Evolutionary conservation across 2,329 filamentous ascomycete species (phyloP), one percentile per base, ranked within the genome.

Genomic region (Fusarium bulbicola): DNA sequence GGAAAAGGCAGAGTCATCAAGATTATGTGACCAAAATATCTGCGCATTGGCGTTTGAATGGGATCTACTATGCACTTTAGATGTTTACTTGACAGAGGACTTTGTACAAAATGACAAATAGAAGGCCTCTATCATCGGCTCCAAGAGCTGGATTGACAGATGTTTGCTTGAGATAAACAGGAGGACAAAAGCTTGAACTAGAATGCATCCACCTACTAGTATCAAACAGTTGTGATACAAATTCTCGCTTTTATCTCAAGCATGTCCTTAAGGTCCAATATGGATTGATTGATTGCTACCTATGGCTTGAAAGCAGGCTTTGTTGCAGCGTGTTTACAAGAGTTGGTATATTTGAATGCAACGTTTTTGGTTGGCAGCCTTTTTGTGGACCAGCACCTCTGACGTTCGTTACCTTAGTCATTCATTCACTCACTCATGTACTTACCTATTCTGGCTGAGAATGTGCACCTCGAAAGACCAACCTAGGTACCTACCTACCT

Each of bases 101-200:
- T 46, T 63, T 45, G 39, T 65, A 59, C 54, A 70, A 60, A 63
- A 68, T 32, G 59, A 28, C 52, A 65, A 57, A 61, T 68, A 72
- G 56, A 65, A 39, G 16, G 45, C 32, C 66, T 68, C 58, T 52
- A 46, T 63, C 24, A 16, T 15, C 34, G 24, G 47, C 24, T 32
- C 18, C 26, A 40, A 39, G 18, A 34, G 37, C 37, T 39, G 52
- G 21, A 39, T 34, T 62, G 14, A 34, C n/a, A 43, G 43, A 50
- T 42, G 16, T 28, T 42, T 32, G 24, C 20, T 36, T 62, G 16
- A 12, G 20, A 54, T 40, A 28, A n/a, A 53, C 13, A 39, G 10
- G 20, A 16, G 24, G 50, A 28, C 16, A 37, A 40, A 42, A 21
- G 36, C 24, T n/a, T 54, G 20, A 54, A 54, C 14, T 28, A 18